These are phyloP conservation scores for Meredithiella fracta DNA, from an alignment of 2,329 filamentous ascomycete species.

Conservation along the genomic window DNA sequence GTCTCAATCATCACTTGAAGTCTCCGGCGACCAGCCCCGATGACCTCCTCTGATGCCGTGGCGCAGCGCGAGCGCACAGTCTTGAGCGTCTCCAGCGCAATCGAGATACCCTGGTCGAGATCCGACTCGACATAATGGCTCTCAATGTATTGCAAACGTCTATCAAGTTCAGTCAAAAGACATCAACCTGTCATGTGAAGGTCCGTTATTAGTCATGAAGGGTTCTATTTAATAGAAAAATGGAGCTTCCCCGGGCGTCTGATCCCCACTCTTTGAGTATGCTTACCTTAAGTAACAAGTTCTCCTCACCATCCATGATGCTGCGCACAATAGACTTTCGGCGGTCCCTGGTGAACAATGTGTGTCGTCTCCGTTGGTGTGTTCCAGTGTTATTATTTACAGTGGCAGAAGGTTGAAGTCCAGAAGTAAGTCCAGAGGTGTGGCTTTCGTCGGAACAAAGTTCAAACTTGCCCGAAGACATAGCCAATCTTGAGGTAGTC, in stretches of 20 bases:
- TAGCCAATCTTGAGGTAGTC: conserved; percentile 1
- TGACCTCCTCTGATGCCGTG: conserved; percentile 73
- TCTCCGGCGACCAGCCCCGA: conserved; percentile 70
- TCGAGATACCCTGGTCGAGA: conserved; percentile 67
- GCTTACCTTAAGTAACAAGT: conserved; percentile 38
- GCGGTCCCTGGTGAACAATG: conserved; percentile 22
- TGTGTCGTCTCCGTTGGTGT: conserved; percentile 12
- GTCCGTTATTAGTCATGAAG: background rate
- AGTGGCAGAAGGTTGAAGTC: conserved; percentile 2
- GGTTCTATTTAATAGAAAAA: too few species aligned
- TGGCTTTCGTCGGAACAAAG: conserved; percentile 6
- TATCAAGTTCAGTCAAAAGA: conserved; percentile 76
- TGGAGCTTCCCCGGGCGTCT: too few species aligned
- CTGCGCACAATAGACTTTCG: conserved; percentile 40
- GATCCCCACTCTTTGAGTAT: background rate
- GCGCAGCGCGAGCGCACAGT: conserved; percentile 78
- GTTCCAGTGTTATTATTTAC: conserved; percentile 4
- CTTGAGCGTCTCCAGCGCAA: conserved; percentile 72
- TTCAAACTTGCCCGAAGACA: conserved; percentile 1
- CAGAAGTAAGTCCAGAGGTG: conserved; percentile 8
- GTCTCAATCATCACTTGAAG: conserved; percentile 86
- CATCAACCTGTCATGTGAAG: conserved; percentile 40
- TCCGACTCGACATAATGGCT: conserved; percentile 61
- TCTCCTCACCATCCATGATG: conserved; percentile 47
- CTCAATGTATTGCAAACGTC: conserved; percentile 75